Conservation (phyloP, 495 filamentous ascomycete genomes). For the Staphylotrichum tortipilum region DNA sequence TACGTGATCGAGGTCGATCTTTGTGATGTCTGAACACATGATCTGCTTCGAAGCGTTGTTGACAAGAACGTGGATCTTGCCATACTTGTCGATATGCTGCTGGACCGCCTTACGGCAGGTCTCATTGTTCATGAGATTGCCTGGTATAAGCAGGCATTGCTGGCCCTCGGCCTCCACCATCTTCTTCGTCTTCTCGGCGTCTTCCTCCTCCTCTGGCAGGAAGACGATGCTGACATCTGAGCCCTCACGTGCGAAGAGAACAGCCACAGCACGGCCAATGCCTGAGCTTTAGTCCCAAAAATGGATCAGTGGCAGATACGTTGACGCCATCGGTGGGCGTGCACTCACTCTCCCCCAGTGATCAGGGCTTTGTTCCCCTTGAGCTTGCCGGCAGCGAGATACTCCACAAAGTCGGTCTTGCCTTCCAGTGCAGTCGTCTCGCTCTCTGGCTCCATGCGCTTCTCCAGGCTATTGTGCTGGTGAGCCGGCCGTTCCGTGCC, state of each 20-base stretch:
- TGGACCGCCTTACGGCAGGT: conserved; percentile 43
- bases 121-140: conserved; percentile 40
- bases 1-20: conserved; percentile 43
- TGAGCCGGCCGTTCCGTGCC: too few relatives aligned
- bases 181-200: conserved; percentile 46
- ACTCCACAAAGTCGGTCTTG: conserved; percentile 11
- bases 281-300: conserved; percentile 31
- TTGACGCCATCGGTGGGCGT: too few relatives aligned
- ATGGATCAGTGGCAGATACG: background rate
- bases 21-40: conserved; percentile 41
- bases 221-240: conserved; percentile 48
- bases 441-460: conserved; percentile 19
- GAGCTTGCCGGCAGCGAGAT: conserved; percentile 37
- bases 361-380: conserved; percentile 45
- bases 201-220: conserved; percentile 44
- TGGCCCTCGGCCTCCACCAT: conserved; percentile 40
- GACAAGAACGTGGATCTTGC: conserved; percentile 47
- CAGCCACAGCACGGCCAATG: conserved; percentile 47
- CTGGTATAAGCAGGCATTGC: conserved; percentile 39
- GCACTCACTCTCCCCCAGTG: conserved; percentile 49
- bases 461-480: conserved; percentile 22
- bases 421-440: conserved; percentile 23
- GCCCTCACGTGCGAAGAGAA: conserved; percentile 49
- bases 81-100: conserved; percentile 41
- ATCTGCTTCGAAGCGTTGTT: conserved; percentile 56